Evolutionary conservation across 2,329 filamentous ascomycete species (phyloP).

Genomic region (Aspergillus japonicus): DNA sequence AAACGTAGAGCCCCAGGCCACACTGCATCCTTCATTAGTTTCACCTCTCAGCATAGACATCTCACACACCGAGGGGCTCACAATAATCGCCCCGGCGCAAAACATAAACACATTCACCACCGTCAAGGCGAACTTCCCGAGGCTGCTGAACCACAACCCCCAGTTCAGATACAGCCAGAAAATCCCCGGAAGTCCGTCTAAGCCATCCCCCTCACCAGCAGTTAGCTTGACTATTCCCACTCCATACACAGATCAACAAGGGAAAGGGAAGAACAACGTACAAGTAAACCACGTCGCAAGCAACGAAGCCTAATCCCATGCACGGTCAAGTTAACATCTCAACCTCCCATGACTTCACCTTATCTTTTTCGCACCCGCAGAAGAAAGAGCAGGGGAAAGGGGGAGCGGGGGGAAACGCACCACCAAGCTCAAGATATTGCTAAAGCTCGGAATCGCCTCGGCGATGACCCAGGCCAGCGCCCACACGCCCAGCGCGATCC

Average conservation of each 20-base stretch:
- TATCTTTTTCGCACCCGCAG: too few relatives aligned
- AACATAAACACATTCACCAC: constrained; percentile 46
- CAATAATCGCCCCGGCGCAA: constrained; percentile 28
- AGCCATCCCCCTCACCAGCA: neutral
- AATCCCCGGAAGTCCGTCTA: constrained; percentile 42
- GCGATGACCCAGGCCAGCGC: constrained; percentile 65
- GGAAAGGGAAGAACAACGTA: constrained; percentile 11
- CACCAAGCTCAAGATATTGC: constrained; percentile 64
- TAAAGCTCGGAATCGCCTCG: constrained; percentile 68
- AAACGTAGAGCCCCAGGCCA: constrained; percentile 17
- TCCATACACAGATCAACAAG: too few relatives aligned
- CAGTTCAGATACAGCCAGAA: constrained; percentile 52
- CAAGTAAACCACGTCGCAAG: constrained; percentile 68
- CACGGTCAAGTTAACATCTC: too few relatives aligned
- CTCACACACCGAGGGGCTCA: constrained; percentile 14
- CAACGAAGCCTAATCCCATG: constrained; percentile 28
- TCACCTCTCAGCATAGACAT: neutral
- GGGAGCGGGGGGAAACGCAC: constrained; percentile 19
- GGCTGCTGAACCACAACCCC: constrained; percentile 38
- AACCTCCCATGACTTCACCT: too few relatives aligned
- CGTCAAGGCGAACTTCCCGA: constrained; percentile 45
- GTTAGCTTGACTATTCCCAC: too few relatives aligned
- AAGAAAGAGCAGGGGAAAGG: neutral
- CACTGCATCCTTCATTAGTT: constrained; percentile 10
- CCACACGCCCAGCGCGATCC: constrained; percentile 58